Evolutionary conservation across 345 rosid genomes (phyloP), one percentile per base, ranked within the genome.

Genomic region (Nasturtium officinale): DNA sequence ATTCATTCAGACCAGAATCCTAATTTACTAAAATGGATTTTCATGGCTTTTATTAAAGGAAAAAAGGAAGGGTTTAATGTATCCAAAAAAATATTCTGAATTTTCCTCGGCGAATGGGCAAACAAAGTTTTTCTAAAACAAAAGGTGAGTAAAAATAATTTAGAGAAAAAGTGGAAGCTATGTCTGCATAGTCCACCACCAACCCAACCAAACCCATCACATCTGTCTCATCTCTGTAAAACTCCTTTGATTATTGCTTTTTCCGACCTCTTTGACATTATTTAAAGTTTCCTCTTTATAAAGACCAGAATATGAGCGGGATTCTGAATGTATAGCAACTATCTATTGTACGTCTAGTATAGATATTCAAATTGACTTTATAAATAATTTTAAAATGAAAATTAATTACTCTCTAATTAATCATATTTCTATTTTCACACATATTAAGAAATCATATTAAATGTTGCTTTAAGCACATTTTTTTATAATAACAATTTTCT

Each of bases 131-230:
- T 52, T 40, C 17, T 60, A 17, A 11, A 7, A 18, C n/a, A 25
- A 10, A 16, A 2, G 29, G 29, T 33, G 46, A 45, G 77, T 63
- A 7, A 73, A 56, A 33, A 46, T 45, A 32, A 65, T 25, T 23
- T 43, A 55, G 50, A n/a, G 9, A 18, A 46, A 73, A 73, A 73
- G 58, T 60, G 46, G 65, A 54, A 73, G 69, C 75, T 50, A 33
- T 61, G 53, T 72, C 65, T 46, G 71, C 28, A 32, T 18, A 45
- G 71, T 65, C 47, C 50, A 72, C 33, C 50, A 73, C 58, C 71
- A 73, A 64, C 59, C 77, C 72, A 65, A 73, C 77, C 38, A 63
- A 64, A 54, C 70, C 11, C 65, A 73, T 73, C 77, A 65, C 72
- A 56, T 73, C 77, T 65, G 30, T 73, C 77, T 65, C 72, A 12